These are phyloP conservation scores for Backusella luteola DNA, from an alignment of 192 early-diverging fungal species.

Conservation along the genomic window DNA sequence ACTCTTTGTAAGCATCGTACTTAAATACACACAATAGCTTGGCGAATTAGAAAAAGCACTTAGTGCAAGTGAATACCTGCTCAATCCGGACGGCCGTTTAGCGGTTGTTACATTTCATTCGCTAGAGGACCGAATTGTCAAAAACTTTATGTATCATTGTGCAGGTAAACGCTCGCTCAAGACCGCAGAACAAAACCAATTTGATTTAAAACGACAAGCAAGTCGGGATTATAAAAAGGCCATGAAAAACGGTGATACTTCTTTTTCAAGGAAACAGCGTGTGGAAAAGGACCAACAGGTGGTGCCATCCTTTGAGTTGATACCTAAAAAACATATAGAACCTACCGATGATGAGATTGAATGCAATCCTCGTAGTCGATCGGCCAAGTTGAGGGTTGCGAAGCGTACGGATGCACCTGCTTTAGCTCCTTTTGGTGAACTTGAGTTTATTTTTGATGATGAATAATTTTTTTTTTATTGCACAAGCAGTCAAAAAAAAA, in stretches of 20 bases:
- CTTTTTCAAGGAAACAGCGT: background rate
- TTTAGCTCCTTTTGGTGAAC: slow-evolving; percentile 22
- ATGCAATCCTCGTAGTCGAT: slow-evolving; percentile 59
- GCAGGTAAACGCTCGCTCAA: slow-evolving; percentile 29
- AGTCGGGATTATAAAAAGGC: slow-evolving; percentile 14
- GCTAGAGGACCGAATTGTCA: slow-evolving; percentile 71
- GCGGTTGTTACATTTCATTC: slow-evolving; percentile 74
- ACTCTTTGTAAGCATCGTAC: too few species aligned
- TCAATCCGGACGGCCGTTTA: slow-evolving; percentile 51
- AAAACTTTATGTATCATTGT: slow-evolving; percentile 52
- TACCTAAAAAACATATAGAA: slow-evolving; percentile 41
- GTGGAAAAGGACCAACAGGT: background rate
- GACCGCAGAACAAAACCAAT: slow-evolving; percentile 25
- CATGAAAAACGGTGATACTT: background rate
- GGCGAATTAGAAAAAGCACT: slow-evolving; percentile 56
- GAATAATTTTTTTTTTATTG: slow-evolving; percentile 1
- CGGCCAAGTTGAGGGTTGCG: slow-evolving; percentile 46
- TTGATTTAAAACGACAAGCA: slow-evolving; percentile 29
- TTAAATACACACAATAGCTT: slow-evolving; percentile 27
- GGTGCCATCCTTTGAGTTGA: slow-evolving; percentile 28
- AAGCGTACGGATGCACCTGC: slow-evolving; percentile 25
- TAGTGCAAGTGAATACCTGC: slow-evolving; percentile 46
- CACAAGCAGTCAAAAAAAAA: background rate
- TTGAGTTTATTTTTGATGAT: background rate
- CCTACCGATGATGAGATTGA: slow-evolving; percentile 49